Percentiles rank a stretch among this genome's conserved stretches.
Conservation (phyloP, 1,284 basidiomycete genomes). For the Melampsora larici-populina region DNA sequence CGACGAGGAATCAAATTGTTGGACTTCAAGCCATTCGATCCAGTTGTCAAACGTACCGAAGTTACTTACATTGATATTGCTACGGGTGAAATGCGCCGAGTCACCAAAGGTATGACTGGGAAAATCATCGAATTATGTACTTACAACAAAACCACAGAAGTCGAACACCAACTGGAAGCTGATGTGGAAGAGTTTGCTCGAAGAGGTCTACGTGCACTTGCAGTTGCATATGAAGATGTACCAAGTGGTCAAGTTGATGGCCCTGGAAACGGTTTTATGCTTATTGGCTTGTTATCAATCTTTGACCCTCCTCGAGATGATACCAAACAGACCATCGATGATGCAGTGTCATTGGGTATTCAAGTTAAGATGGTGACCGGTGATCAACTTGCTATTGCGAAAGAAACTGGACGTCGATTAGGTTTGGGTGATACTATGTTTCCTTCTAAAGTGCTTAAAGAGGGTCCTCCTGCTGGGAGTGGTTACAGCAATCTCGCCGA, state of each 20-base stretch:
- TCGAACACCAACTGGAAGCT: conserved; percentile 84
- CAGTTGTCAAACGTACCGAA: conserved; percentile 97
- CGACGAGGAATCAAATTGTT: conserved; percentile 89
- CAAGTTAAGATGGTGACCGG: conserved; percentile 99
- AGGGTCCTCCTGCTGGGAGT: conserved; percentile 73
- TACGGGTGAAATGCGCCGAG: conserved; percentile 89
- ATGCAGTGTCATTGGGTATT: conserved; percentile 90
- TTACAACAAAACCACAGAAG: conserved; percentile 88
- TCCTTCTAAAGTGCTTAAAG: conserved; percentile 89
- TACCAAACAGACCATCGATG: conserved; percentile 98
- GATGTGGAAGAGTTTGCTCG: conserved; percentile 92
- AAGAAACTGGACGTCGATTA: conserved; percentile 97
- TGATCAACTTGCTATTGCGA: conserved; percentile 98
- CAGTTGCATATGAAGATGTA: conserved; percentile 90
- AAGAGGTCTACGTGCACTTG: conserved; percentile 96
- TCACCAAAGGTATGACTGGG: conserved; percentile 99
- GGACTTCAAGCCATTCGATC: conserved; percentile 99
- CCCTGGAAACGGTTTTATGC: conserved; percentile 93
- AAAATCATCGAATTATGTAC: conserved; percentile 66
- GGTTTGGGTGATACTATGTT: conserved; percentile 96
- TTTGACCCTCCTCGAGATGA: conserved; percentile 97
- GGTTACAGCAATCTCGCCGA: conserved; percentile 31
- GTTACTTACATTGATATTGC: conserved; percentile 94
- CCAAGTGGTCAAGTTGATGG: conserved; percentile 73
- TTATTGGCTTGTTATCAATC: conserved; percentile 94